Conservation (phyloP, 768 basidiomycete species). For the Ramaria sp. region DNA sequence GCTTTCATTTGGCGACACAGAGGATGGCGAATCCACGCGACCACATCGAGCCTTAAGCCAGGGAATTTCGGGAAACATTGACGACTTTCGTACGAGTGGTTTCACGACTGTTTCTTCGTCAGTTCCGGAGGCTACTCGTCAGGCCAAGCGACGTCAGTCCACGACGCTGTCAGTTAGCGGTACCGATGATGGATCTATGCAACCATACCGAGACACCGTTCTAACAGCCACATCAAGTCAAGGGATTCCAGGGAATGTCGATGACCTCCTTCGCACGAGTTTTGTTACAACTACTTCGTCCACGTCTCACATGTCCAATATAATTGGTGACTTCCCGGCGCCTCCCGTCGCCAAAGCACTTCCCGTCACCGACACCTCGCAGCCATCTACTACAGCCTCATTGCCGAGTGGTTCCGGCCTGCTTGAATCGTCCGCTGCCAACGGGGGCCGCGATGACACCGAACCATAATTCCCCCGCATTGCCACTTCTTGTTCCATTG, state of each 20-base stretch:
- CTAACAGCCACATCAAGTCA: background rate
- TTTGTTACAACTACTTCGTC: conserved; percentile 1
- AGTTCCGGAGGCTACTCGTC: background rate
- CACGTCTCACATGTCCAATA: background rate
- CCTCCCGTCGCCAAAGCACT: background rate
- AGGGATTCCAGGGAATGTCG: background rate
- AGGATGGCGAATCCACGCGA: background rate
- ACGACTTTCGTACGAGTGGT: background rate
- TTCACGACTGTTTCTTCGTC: background rate
- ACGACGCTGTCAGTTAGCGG: conserved; percentile 1
- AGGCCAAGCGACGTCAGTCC: background rate
- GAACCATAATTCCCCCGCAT: background rate
- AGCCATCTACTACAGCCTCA: background rate
- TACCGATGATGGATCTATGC: background rate
- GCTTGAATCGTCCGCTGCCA: background rate
- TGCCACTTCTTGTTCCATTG: background rate
- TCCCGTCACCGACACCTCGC: background rate
- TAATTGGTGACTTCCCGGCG: conserved; percentile 3
- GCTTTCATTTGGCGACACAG: conserved; percentile 1
- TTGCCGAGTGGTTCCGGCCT: background rate
- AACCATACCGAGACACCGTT: conserved; percentile 1
- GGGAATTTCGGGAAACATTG: background rate
- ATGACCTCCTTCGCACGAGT: conserved; percentile 1
- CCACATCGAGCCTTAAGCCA: background rate
- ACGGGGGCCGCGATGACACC: background rate